A percentile compares a stretch with the other conserved stretches of the same genome.
These are phyloP conservation scores for Paraphoma chrysanthemicola DNA, from an alignment of 2,329 filamentous ascomycete species.

Conservation along the genomic window DNA sequence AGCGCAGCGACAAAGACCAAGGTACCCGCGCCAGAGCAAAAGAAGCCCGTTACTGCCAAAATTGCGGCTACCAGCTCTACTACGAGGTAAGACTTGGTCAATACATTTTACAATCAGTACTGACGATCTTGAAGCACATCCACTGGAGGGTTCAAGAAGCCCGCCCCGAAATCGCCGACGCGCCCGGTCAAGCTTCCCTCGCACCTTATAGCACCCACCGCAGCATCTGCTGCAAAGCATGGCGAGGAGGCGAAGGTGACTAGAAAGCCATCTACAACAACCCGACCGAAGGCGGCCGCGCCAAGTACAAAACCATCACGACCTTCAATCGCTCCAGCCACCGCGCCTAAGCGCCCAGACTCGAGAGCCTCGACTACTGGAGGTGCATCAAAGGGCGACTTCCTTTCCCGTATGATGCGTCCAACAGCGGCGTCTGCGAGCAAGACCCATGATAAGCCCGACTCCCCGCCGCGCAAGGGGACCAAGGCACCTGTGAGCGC, in stretches of 20 bases:
- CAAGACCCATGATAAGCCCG: slow-evolving; percentile 70
- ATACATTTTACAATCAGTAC: neutral
- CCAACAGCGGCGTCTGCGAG: slow-evolving; percentile 74
- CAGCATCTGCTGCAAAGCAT: slow-evolving; percentile 71
- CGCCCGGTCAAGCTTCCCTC: slow-evolving; percentile 71
- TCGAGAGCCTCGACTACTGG: slow-evolving; percentile 58
- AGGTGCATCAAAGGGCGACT: slow-evolving; percentile 70
- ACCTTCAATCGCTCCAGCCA: slow-evolving; percentile 43
- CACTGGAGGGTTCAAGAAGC: slow-evolving; percentile 46
- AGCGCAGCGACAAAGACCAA: slow-evolving; percentile 26
- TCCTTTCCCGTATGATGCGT: slow-evolving; percentile 82
- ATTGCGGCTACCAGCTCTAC: slow-evolving; percentile 16
- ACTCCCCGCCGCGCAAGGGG: slow-evolving; percentile 44
- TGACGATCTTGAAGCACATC: slow-evolving; percentile 25
- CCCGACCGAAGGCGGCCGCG: slow-evolving; percentile 37
- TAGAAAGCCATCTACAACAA: slow-evolving; percentile 48
- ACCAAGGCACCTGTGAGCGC: slow-evolving; percentile 32
- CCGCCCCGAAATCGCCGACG: slow-evolving; percentile 66
- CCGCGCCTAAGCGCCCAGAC: slow-evolving; percentile 57
- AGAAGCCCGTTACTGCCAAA: slow-evolving; percentile 33
- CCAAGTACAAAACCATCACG: slow-evolving; percentile 37
- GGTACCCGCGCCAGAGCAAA: slow-evolving; percentile 22
- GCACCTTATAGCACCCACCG: slow-evolving; percentile 73
- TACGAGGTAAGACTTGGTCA: slow-evolving; percentile 16
- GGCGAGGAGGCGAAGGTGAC: slow-evolving; percentile 48